A percentile compares a stretch with the other conserved stretches of the same genome.
phyloP scores from a whole-genome alignment of 495 filamentous ascomycete species.

The Tuber indicum region DNA sequence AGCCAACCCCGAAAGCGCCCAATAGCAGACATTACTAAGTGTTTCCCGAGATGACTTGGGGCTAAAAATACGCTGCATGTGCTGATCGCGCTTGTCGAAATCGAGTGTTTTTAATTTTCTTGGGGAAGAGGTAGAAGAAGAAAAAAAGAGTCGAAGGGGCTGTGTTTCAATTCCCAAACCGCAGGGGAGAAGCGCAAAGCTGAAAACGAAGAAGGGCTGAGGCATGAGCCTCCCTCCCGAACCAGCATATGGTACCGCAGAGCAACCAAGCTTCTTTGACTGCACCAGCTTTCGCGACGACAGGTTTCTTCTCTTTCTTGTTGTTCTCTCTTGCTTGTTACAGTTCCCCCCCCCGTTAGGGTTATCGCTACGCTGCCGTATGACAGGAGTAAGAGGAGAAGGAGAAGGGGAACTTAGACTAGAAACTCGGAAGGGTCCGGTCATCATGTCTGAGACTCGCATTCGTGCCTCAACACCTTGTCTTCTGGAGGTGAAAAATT shows the following conservation, averaged over 20 bases:
- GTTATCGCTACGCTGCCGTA: not conserved
- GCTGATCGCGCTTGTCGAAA: not conserved
- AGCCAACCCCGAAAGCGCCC: not conserved
- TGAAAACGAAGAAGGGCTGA: not conserved
- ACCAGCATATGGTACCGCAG: not conserved
- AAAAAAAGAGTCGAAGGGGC: constrained; percentile 4
- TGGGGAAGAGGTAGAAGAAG: not conserved
- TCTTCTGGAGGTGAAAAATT: not conserved
- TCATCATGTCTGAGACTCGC: not conserved
- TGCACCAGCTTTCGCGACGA: not conserved
- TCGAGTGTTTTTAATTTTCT: not conserved
- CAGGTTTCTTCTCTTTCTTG: not conserved
- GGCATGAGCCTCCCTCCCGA: not conserved
- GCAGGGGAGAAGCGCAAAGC: not conserved
- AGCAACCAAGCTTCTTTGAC: not conserved
- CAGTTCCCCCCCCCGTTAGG: not conserved
- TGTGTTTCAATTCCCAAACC: constrained; percentile 2
- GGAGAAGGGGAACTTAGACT: not conserved
- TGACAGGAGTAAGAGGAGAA: not conserved
- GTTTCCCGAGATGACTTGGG: not conserved
- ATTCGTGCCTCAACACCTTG: not conserved
- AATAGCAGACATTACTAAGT: not conserved
- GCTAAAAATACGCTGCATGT: not conserved
- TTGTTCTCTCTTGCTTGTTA: not conserved
- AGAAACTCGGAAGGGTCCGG: not conserved